These are phyloP conservation scores for Phylloporus sp. DNA, from an alignment of 1,284 basidiomycete genomes.

Conservation along the genomic window DNA sequence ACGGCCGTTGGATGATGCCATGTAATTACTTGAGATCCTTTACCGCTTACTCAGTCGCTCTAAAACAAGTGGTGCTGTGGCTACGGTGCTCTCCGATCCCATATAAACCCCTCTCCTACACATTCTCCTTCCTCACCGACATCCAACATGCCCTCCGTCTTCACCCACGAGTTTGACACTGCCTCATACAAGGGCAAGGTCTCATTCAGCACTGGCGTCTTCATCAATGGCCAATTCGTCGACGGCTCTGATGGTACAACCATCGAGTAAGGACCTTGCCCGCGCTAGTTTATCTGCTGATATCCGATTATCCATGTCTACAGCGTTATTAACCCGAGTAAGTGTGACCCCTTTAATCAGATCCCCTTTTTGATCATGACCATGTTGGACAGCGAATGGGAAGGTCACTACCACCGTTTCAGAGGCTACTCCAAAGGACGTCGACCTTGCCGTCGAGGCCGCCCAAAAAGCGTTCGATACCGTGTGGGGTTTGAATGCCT, in stretches of 20 bases:
- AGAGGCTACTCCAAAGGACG: conserved; percentile 70
- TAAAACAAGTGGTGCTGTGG: background rate
- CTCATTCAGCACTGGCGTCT: conserved; percentile 75
- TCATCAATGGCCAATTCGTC: conserved; percentile 82
- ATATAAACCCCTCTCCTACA: conserved; percentile 23
- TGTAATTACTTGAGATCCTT: too few species aligned
- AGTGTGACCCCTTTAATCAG: conserved; percentile 9
- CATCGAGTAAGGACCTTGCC: conserved; percentile 60
- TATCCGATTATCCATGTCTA: conserved; percentile 5
- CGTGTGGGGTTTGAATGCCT: conserved; percentile 56
- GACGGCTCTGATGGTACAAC: conserved; percentile 67
- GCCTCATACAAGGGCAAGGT: conserved; percentile 73
- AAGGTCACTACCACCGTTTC: conserved; percentile 70
- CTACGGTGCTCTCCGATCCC: conserved; percentile 7
- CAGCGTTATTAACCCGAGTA: conserved; percentile 78
- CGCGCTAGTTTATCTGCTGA: background rate
- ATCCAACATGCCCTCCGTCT: conserved; percentile 46
- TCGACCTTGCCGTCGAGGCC: conserved; percentile 76
- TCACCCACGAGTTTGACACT: conserved; percentile 67
- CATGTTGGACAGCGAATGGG: conserved; percentile 56
- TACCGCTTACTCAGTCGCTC: too few species aligned
- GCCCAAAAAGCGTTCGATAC: conserved; percentile 76
- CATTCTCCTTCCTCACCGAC: background rate
- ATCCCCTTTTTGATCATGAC: background rate
- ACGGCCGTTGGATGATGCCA: too few species aligned